These are phyloP conservation scores for Cicer pinnatifidum DNA, from an alignment of 306 rosid species.

Conservation along the genomic window DNA sequence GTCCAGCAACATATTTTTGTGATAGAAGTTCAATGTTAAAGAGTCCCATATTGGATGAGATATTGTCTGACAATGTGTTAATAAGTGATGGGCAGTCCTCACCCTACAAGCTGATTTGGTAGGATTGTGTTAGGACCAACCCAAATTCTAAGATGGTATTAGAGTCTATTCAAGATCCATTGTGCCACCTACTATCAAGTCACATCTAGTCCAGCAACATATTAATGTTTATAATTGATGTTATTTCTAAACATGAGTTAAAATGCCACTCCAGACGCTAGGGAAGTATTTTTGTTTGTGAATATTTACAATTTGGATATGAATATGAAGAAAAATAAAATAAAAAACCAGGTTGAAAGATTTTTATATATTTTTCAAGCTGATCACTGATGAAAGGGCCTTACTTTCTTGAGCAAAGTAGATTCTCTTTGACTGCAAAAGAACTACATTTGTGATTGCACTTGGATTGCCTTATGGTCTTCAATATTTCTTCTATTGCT, in stretches of 20 bases:
- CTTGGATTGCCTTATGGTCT: conserved; percentile 24
- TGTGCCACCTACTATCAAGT: too few species aligned
- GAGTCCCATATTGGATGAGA: too few species aligned
- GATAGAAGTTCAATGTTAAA: too few species aligned
- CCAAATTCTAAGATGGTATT: too few species aligned
- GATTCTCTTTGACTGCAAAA: conserved; percentile 2
- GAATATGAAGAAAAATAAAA: too few species aligned
- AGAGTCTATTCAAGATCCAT: too few species aligned
- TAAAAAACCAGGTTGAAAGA: background rate
- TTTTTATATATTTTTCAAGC: conserved; percentile 11
- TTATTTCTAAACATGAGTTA: background rate
- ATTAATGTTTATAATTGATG: background rate
- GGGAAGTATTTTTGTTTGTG: conserved; percentile 25
- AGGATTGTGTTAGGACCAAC: too few species aligned
- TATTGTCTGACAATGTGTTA: too few species aligned
- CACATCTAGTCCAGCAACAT: too few species aligned
- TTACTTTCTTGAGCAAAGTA: conserved; percentile 18
- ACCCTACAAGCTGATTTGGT: too few species aligned
- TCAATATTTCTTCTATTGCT: conserved; percentile 17
- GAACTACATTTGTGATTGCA: conserved; percentile 11
- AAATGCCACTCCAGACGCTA: background rate
- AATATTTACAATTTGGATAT: background rate
- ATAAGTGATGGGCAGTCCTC: too few species aligned
- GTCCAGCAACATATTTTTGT: background rate
- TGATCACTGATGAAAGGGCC: conserved; percentile 22